Evolutionary conservation across 2,329 filamentous ascomycete species (phyloP), one percentile per base, ranked within the genome.

Genomic region (Monilinia aucupariae): DNA sequence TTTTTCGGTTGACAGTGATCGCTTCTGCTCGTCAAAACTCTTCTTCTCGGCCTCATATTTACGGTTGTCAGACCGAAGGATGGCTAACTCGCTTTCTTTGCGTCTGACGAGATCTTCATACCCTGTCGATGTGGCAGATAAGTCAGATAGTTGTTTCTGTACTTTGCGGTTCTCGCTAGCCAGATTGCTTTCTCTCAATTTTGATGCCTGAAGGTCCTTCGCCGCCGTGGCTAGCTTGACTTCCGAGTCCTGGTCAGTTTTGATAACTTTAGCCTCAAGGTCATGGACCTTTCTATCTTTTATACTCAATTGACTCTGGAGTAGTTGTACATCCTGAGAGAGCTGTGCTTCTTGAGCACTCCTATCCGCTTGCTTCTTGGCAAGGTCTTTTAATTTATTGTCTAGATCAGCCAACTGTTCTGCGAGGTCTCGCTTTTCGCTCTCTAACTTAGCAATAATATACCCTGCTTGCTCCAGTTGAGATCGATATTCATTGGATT

Each of bases 101-200:
- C 90, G 88, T 30, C 92, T 85, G 30, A 99, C 89, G 50, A 97
- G 83, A 70, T 97, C 93, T 75, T 99, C 94, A 68, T 96, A 97
- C 72, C 92, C 91, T 0, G 92, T 96, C 0, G 93, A 96, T 0
- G 93, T 97, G 55, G 91, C 87, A 0, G 94, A 94, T 22, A 99
- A 80, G 68, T 96, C 87, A 0, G 89, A 84, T 60, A 99, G 86
- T 71, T 97, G 92, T 70, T 92, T 85, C 61, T 96, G 88, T 53
- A 96, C 85, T 51, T 89, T 86, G 15, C 86, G 84, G 69, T 96
- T 96, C 72, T 99, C 93, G 6, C 88, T 85, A 2, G 86, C 75
- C 1, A 97, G 82, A 25, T 91, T 87, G 59, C 88, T 86, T 70
- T 96, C 86, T 68, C 91, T 87, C 64, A 85, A 82, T 73, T 87